Conservation (phyloP, 225 moss, liverwort and hornwort species). For the Ulota crispa region DNA sequence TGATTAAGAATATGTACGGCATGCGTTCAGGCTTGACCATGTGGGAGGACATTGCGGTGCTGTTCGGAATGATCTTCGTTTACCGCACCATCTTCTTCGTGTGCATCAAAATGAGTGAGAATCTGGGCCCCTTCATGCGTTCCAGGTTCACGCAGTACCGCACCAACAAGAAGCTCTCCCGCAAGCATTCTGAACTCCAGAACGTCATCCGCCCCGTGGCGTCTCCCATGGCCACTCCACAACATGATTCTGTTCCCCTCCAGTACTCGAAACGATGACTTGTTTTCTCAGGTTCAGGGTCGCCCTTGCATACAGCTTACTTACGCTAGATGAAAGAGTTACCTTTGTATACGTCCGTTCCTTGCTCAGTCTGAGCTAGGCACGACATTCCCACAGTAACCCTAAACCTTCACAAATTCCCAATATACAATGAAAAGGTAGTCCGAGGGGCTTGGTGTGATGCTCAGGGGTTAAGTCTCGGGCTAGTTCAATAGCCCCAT, state of each 20-base stretch:
- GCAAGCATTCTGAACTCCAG: slow-evolving; percentile 48
- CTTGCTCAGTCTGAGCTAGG: not conserved
- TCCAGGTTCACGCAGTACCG: slow-evolving; percentile 62
- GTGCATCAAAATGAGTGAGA: slow-evolving; percentile 75
- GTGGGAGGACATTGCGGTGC: slow-evolving; percentile 67
- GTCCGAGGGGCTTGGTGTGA: too few relatives aligned
- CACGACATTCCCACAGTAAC: not conserved
- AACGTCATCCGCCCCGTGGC: slow-evolving; percentile 49
- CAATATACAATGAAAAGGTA: too few relatives aligned
- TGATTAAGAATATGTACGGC: slow-evolving; percentile 61
- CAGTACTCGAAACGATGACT: slow-evolving; percentile 31
- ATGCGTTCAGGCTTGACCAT: slow-evolving; percentile 44
- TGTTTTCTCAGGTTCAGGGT: not conserved
- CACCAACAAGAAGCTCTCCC: slow-evolving; percentile 46
- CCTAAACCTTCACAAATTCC: too few relatives aligned
- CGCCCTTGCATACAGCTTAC: not conserved
- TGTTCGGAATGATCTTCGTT: slow-evolving; percentile 57
- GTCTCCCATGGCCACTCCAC: slow-evolving; percentile 39
- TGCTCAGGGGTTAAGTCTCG: not conserved
- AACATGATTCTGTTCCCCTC: slow-evolving; percentile 50
- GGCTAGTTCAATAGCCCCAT: not conserved
- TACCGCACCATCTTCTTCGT: slow-evolving; percentile 84
- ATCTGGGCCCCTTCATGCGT: slow-evolving; percentile 62
- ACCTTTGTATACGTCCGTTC: not conserved
- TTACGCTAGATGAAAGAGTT: not conserved